A percentile compares a stretch with the other conserved stretches of the same genome.
Conservation (phyloP, 2,329 filamentous ascomycete species). For the Chaetomiaceae sp. region DNA sequence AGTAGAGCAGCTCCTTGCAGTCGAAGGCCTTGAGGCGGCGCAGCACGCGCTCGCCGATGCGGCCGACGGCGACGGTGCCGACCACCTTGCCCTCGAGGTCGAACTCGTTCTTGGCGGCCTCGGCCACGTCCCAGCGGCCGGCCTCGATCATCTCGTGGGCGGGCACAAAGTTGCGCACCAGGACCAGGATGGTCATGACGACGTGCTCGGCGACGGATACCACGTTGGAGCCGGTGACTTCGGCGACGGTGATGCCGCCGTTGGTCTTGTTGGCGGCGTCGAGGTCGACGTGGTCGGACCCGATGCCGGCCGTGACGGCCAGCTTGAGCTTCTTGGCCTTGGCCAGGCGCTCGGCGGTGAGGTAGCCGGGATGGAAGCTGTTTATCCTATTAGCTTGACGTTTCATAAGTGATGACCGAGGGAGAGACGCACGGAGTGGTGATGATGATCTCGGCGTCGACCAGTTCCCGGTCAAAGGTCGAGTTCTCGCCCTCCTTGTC, state of each 20-base stretch:
- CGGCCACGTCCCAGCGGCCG: constrained; percentile 94
- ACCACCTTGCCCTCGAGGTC: constrained; percentile 97
- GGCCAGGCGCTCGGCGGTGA: constrained; percentile 90
- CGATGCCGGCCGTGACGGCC: constrained; percentile 93
- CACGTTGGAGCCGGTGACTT: constrained; percentile 97
- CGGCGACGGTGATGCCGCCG: constrained; percentile 91
- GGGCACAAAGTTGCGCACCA: constrained; percentile 97
- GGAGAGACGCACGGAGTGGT: constrained; percentile 72
- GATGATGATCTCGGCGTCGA: constrained; percentile 97
- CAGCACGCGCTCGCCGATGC: constrained; percentile 96
- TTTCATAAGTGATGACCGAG: background rate
- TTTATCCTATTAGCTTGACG: constrained; percentile 8
- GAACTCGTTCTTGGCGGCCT: constrained; percentile 95
- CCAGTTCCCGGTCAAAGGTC: constrained; percentile 89
- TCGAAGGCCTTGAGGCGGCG: constrained; percentile 95
- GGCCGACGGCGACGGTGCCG: constrained; percentile 93
- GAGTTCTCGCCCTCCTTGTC: constrained; percentile 95
- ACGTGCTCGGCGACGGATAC: constrained; percentile 99
- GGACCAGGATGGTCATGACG: constrained; percentile 94
- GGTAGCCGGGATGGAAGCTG: constrained; percentile 97
- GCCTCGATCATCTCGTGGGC: constrained; percentile 88
- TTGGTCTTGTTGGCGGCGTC: constrained; percentile 98
- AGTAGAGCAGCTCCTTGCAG: constrained; percentile 99
- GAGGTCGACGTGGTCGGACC: constrained; percentile 96
- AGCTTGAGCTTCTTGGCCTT: constrained; percentile 99